Base-by-base conservation (phyloP, 2,329 filamentous ascomycete species). In the Trichothecium sympodiale region DNA sequence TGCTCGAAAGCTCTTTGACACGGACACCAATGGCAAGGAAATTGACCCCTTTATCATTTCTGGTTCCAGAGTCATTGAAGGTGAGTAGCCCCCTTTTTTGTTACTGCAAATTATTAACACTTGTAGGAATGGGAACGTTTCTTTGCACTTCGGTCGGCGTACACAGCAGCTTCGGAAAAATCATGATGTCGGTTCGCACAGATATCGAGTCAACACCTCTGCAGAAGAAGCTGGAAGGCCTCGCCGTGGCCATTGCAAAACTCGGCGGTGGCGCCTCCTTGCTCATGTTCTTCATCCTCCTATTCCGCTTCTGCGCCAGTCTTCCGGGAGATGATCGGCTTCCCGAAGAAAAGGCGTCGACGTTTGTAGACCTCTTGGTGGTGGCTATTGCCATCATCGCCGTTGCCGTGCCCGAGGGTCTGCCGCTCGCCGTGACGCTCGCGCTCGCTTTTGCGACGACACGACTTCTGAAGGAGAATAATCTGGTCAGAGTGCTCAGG, bases 261-360 rank as follows among this genome's bases (percentile, higher is more conserved):
- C 41, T 56, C 17, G 71, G 71, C 18, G 75, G 80, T 46, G 74
- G 74, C 37, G 78, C 83, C 23, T 83, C 83, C 31, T 56, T 83
- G 12, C 57, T 88, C 7, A 65, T 89, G 15, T 89, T 91, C 52
- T 60, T 86, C 35, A 80, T 86, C 17, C 65, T 88, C 10, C 75
- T 88, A 48, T 83, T 89, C 62, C 79, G 83, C 49, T 89, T 87
- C 52, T 62, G 84, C 17, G 78, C 71, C 25, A 57, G 68, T 13
- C 65, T 89, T 7, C 69, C 70, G 5, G 48, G 60, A 26, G 76
- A 72, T 47, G 30, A 45, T 16, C 52, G 44, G 1, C 57, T 61
- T 0, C 60, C 75, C 2, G 63, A 73, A 0, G 58, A 70, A 34
- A 86, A 85, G 57, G 59, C 52, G 0, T 60, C 60, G 27, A 54